phyloP scores from a whole-genome alignment of 768 basidiomycete species.

The Strobilomyces echinocephalus region DNA sequence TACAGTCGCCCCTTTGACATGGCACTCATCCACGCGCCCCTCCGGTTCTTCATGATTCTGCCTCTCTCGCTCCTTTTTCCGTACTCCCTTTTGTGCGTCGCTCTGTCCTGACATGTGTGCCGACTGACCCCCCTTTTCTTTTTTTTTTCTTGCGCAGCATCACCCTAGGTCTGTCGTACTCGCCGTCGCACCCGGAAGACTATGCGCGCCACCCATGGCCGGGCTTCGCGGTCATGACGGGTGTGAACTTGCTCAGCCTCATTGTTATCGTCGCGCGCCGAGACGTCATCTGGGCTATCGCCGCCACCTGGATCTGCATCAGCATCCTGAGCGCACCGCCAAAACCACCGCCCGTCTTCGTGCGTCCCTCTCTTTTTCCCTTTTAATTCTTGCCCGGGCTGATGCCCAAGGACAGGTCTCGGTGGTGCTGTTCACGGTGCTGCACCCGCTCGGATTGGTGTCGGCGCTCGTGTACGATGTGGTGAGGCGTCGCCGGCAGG shows the following conservation, averaged over 20 bases:
- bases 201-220: conserved; percentile 63
- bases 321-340: conserved; percentile 58
- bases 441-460: conserved; percentile 61
- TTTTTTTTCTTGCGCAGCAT: conserved; percentile 40
- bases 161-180: conserved; percentile 60
- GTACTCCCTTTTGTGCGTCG: conserved; percentile 51
- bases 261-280: conserved; percentile 50
- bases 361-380: conserved; percentile 31
- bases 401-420: conserved; percentile 41
- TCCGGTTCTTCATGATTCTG: conserved; percentile 66
- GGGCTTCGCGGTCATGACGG: conserved; percentile 64
- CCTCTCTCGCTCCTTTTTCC: conserved; percentile 42
- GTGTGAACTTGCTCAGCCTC: conserved; percentile 57
- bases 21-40: conserved; percentile 81
- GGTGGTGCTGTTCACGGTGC: conserved; percentile 55
- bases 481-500: conserved; percentile 21
- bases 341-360: conserved; percentile 62
- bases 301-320: conserved; percentile 69
- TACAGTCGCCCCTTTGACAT: conserved; percentile 65
- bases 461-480: conserved; percentile 38
- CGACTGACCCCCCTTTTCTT: background rate
- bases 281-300: conserved; percentile 73
- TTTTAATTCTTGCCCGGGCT: background rate
- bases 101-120: background rate
- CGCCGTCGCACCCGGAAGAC: conserved; percentile 45